Base-by-base conservation (phyloP, 177 flowering plant species). In the Tripterygium wilfordii region DNA sequence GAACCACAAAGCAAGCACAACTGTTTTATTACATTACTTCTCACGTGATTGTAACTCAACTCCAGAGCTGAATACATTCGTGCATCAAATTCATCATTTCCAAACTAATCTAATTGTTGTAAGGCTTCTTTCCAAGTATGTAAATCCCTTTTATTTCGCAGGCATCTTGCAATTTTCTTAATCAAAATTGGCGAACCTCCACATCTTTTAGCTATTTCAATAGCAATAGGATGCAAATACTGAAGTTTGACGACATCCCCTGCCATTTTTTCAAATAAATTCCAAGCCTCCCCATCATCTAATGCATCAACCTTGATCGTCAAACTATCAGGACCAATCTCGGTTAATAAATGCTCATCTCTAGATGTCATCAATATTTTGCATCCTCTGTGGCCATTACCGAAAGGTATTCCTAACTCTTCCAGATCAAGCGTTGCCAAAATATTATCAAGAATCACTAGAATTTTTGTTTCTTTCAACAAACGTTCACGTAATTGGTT, bases 141-240 rank as follows among this genome's bases (percentile, higher is more conserved):
- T 2, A 8, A 2, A 0, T n/a, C 19, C n/a, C n/a, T n/a, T 15
- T 52, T 54, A 13, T 41, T 19, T 27, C 25, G 27, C 13, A 73
- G 46, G 4, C 71, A 63, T 3, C 44, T 51, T 12, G 54, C 75
- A 33, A 69, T 31, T 4, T 63, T 54, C 6, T 42, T 37, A 17
- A 74, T 37, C 0, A 63, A 69, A n/a, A 74, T 5, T 1, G 75
- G 79, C n/a, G 64, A 21, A 5, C 68, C 66, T 8, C 15, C 62
- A 54, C 78, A 70, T 49, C 58, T 54, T 18, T 37, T 18, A 1
- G 43, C 65, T 1, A 73, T 40, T n/a, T 51, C 48, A 20, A 10
- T 16, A 6, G 69, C 63, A 13, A 54, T 4, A 16, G 14, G 0
- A 0, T 33, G 36, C 45, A 62, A 3, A 19, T 42, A 28, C 7